Evolutionary conservation across 2,329 filamentous ascomycete genomes (phyloP), one percentile per base, ranked within the genome.

Genomic region (Aspergillus ochraceus): DNA sequence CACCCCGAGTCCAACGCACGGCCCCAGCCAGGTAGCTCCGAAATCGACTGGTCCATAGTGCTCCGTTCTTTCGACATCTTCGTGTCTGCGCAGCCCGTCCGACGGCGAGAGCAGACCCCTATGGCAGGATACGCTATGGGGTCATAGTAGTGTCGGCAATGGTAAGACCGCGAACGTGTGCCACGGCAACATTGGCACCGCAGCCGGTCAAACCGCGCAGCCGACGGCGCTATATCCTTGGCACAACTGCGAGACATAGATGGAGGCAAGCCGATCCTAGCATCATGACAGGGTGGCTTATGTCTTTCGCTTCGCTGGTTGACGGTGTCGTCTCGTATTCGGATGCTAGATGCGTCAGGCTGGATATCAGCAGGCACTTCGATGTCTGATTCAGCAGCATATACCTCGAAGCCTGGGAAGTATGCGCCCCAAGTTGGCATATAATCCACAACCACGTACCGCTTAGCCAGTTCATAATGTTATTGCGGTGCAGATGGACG

Each of bases 401-500:
- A 57, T 57, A 57, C 55, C 49, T 57, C 49, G 47, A 51, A 12
- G 49, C n/a, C 30, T 42, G 49, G 32, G 36, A 46, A 52, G 20
- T 49, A 36, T 57, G 20, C 32, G 52, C 49, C 42, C 49, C 49
- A 52, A 52, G 55, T 39, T 57, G 51, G 49, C 49, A 51, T 26
- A 57, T 45, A 24, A 57, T 36, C 30, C 49, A 57, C 26, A 57
- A 52, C 36, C 36, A 42, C 36, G 36, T 42, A 8, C 36, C 36
- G 5, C 36, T 42, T n/a, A 42, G 55, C 55, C 55, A 54, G 29
- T 58, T 54, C 51, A 58, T 54, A 45, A 49, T 58, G 56, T 45
- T 47, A 54, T 54, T 53, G 51, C 17, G 42, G 51, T 54, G 51
- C 50, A 30, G 54, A 29, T 58, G 42, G 50, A 50, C 49, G 56